Evolutionary conservation across 257 asterid species (phyloP).

Genomic region (Solanum tacnaense): DNA sequence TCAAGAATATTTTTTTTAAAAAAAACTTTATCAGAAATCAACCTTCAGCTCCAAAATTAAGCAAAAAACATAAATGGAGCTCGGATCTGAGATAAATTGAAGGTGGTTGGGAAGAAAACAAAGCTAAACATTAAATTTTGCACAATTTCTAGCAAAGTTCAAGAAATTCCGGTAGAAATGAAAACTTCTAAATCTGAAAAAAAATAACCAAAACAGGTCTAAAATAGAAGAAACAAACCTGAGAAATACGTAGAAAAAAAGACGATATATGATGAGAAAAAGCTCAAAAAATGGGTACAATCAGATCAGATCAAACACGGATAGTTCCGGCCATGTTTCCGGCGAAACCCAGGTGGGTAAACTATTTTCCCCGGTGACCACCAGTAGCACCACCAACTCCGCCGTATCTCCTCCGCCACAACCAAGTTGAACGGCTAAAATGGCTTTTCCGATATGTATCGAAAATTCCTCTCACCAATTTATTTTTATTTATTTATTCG

Average conservation of each 20-base stretch:
- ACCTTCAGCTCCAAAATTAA: not conserved
- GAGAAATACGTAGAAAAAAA: not conserved
- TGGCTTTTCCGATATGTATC: not conserved
- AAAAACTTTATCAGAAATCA: not conserved
- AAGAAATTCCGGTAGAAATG: not conserved
- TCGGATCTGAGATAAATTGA: not conserved
- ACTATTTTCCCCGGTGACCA: not conserved
- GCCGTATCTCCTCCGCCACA: not conserved
- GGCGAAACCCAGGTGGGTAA: not conserved
- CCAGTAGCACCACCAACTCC: not conserved
- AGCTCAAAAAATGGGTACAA: not conserved
- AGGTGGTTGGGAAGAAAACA: not conserved
- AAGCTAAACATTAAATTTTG: not conserved
- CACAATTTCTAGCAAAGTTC: not conserved
- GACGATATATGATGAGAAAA: not conserved
- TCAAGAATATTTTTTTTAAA: not conserved
- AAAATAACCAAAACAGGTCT: not conserved
- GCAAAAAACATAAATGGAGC: not conserved
- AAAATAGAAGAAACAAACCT: not conserved
- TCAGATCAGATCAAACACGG: not conserved
- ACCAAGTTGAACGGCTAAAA: not conserved
- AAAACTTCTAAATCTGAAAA: not conserved
- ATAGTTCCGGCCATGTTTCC: not conserved
- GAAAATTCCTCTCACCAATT: not conserved
- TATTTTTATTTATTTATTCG: not conserved